A percentile compares a stretch with the other conserved stretches of the same genome.
Conservation (phyloP, 768 basidiomycete species). For the Kwoniella bestiolae region DNA sequence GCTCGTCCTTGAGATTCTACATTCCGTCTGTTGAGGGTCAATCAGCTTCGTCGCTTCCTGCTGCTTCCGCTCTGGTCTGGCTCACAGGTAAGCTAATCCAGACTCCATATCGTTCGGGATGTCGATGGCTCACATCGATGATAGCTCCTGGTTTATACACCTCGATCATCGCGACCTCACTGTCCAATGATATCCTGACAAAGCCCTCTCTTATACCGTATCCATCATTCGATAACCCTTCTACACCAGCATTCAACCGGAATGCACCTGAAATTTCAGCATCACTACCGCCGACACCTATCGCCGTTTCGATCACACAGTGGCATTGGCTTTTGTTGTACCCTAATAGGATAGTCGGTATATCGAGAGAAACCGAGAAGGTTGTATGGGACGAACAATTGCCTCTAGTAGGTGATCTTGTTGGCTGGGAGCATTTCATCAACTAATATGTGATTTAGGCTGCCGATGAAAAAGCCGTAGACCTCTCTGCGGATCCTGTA, state of each 20-base stretch:
- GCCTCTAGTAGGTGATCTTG: slow-evolving; percentile 67
- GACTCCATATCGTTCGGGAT: not conserved
- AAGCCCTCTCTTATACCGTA: slow-evolving; percentile 52
- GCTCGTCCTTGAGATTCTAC: slow-evolving; percentile 81
- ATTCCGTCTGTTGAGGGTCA: slow-evolving; percentile 67
- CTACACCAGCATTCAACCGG: slow-evolving; percentile 36
- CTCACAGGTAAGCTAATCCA: slow-evolving; percentile 72
- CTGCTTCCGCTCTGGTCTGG: slow-evolving; percentile 84
- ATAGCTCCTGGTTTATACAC: slow-evolving; percentile 87
- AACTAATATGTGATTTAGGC: slow-evolving; percentile 63
- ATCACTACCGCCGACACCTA: slow-evolving; percentile 62
- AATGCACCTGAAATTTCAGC: slow-evolving; percentile 15
- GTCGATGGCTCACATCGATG: not conserved
- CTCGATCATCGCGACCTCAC: slow-evolving; percentile 76
- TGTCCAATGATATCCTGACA: slow-evolving; percentile 63
- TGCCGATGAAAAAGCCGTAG: slow-evolving; percentile 72
- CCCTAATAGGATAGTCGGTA: slow-evolving; percentile 72
- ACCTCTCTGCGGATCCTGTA: slow-evolving; percentile 80
- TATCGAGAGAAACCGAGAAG: slow-evolving; percentile 79
- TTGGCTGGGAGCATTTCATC: too few relatives aligned
- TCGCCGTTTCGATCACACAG: slow-evolving; percentile 82
- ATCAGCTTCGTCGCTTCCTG: slow-evolving; percentile 58
- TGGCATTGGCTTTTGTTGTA: slow-evolving; percentile 91
- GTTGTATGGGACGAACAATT: slow-evolving; percentile 80
- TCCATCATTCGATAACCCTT: slow-evolving; percentile 48